These are phyloP conservation scores for Cladosporium sp. DNA, from an alignment of 2,329 filamentous ascomycete genomes.

Conservation along the genomic window DNA sequence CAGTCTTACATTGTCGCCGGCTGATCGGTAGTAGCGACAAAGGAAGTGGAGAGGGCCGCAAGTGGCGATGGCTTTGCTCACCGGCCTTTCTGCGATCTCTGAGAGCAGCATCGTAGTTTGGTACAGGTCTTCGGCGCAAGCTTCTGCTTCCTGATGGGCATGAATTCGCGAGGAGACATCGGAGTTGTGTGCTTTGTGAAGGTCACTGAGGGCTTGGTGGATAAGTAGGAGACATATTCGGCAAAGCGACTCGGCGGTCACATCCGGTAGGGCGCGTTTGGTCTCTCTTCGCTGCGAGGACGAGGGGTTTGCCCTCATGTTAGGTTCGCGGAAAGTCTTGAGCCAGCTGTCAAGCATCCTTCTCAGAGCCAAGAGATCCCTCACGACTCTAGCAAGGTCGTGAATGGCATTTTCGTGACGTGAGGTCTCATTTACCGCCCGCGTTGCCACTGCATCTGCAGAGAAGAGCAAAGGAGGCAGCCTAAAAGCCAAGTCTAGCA, in stretches of 20 bases:
- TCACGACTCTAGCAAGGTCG: not conserved
- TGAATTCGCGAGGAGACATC: not conserved
- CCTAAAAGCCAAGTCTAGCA: constrained; percentile 6
- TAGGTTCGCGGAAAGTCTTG: not conserved
- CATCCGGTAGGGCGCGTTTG: not conserved
- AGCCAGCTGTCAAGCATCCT: constrained; percentile 3
- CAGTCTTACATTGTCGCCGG: not conserved
- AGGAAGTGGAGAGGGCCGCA: constrained; percentile 9
- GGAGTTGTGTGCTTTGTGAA: not conserved
- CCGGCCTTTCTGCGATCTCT: constrained; percentile 1
- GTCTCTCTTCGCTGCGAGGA: not conserved
- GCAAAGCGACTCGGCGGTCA: constrained; percentile 2
- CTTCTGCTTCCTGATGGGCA: not conserved
- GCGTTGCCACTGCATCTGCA: not conserved
- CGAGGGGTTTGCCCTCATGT: not conserved
- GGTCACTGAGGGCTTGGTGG: not conserved
- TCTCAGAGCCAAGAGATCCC: not conserved
- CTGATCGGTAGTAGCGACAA: not conserved
- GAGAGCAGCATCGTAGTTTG: not conserved
- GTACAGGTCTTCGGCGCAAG: constrained; percentile 1
- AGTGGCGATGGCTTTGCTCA: not conserved
- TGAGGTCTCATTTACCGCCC: not conserved
- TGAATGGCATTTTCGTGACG: not conserved
- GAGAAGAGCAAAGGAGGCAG: not conserved
- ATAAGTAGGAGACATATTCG: constrained; percentile 10